Evolutionary conservation across 2,329 filamentous ascomycete genomes (phyloP).

Genomic region (Trichoderma sp.): DNA sequence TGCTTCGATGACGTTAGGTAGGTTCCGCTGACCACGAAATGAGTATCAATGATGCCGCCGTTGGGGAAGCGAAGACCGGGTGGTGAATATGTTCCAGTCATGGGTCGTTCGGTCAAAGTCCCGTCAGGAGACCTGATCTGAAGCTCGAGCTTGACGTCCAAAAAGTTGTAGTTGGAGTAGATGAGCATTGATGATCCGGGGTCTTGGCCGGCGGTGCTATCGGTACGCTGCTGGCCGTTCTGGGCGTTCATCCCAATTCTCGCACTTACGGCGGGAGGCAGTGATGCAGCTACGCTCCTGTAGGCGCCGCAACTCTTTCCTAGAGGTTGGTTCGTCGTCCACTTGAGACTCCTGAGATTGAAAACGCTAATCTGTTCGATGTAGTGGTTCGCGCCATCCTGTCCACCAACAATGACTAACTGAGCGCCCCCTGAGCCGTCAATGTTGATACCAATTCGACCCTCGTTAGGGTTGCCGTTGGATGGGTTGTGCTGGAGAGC

Average conservation of each 20-base stretch:
- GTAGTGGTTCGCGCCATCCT: conserved; percentile 97
- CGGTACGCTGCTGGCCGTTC: conserved; percentile 40
- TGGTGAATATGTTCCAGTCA: conserved; percentile 82
- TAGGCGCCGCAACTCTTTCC: conserved; percentile 96
- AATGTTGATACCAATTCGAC: conserved; percentile 80
- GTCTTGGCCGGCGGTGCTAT: conserved; percentile 52
- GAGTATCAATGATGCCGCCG: conserved; percentile 88
- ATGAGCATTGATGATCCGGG: conserved; percentile 79
- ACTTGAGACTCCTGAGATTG: conserved; percentile 90
- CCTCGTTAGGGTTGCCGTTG: conserved; percentile 79
- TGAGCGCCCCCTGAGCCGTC: conserved; percentile 91
- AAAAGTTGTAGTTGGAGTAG: conserved; percentile 98
- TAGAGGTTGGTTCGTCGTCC: conserved; percentile 83
- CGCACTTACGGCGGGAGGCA: conserved; percentile 63
- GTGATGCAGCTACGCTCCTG: conserved; percentile 85
- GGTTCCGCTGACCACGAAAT: conserved; percentile 96
- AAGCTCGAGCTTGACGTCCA: conserved; percentile 93
- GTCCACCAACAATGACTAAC: conserved; percentile 95
- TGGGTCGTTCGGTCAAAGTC: conserved; percentile 77
- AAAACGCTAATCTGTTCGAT: conserved; percentile 99
- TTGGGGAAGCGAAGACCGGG: conserved; percentile 94
- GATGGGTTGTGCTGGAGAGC: conserved; percentile 88
- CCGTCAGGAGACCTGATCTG: conserved; percentile 86
- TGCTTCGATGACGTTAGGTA: conserved; percentile 97
- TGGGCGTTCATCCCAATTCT: conserved; percentile 58